Percentiles rank a stretch among this genome's conserved stretches.
phyloP scores from a whole-genome alignment of 257 asterid species.

The Linaria vulgaris region DNA sequence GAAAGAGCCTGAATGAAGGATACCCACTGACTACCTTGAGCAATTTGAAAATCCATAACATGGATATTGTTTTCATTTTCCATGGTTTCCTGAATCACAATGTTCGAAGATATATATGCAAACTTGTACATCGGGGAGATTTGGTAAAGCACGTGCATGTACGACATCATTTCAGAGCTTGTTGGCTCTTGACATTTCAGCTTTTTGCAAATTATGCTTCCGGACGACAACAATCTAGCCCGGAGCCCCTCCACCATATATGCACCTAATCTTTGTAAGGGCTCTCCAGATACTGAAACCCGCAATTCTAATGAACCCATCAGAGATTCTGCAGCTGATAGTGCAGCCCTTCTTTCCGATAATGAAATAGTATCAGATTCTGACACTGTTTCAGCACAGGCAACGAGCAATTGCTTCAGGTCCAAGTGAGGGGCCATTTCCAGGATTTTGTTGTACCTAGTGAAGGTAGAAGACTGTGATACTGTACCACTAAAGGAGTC shows the following conservation, averaged over 20 bases:
- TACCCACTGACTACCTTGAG: slow-evolving; percentile 96
- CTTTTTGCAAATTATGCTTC: slow-evolving; percentile 85
- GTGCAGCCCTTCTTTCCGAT: slow-evolving; percentile 38
- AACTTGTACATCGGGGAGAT: slow-evolving; percentile 84
- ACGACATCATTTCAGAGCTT: slow-evolving; percentile 78
- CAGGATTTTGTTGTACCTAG: slow-evolving; percentile 54
- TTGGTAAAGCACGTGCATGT: slow-evolving; percentile 73
- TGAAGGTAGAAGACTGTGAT: slow-evolving; percentile 42
- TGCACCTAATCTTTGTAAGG: slow-evolving; percentile 82
- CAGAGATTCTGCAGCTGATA: slow-evolving; percentile 61
- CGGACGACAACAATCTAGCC: slow-evolving; percentile 76
- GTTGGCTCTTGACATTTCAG: slow-evolving; percentile 85
- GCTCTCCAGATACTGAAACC: slow-evolving; percentile 95
- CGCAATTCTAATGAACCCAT: slow-evolving; percentile 62
- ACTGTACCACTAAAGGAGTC: slow-evolving; percentile 47
- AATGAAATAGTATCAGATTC: slow-evolving; percentile 46
- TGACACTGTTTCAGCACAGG: slow-evolving; percentile 73
- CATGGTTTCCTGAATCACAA: slow-evolving; percentile 74
- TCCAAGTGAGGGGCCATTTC: slow-evolving; percentile 80
- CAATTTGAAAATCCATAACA: slow-evolving; percentile 82
- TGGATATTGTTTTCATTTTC: slow-evolving; percentile 66
- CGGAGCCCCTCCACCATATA: slow-evolving; percentile 91
- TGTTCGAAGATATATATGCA: slow-evolving; percentile 79
- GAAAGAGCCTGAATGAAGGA: slow-evolving; percentile 53
- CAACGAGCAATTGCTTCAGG: slow-evolving; percentile 58